phyloP scores from a whole-genome alignment of 2,329 filamentous ascomycete species.

The Diplodia sapinea region DNA sequence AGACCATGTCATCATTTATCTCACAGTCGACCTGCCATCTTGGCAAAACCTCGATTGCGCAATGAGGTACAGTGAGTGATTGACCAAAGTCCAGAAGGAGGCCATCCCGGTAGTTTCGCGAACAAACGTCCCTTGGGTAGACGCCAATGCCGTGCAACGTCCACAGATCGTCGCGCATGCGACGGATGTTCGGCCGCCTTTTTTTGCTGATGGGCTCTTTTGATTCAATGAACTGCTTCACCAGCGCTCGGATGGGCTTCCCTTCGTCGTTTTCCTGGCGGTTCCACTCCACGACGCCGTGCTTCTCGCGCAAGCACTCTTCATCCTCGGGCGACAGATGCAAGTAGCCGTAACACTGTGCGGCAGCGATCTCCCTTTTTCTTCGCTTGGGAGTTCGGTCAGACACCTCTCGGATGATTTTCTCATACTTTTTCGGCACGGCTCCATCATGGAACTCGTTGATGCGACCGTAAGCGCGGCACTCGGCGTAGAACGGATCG shows the following conservation, averaged over 20 bases:
- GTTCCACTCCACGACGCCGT: background rate
- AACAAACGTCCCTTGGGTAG: background rate
- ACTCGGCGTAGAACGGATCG: slow-evolving; percentile 26
- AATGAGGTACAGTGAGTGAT: slow-evolving; percentile 1
- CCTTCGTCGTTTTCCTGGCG: background rate
- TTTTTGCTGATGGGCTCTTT: background rate
- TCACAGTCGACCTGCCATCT: background rate
- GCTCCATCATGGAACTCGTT: background rate
- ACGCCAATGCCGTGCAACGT: background rate
- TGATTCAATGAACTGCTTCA: slow-evolving; percentile 9
- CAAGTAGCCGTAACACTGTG: slow-evolving; percentile 2
- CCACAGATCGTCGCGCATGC: background rate
- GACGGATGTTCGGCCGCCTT: background rate
- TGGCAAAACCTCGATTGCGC: background rate
- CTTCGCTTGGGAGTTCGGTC: background rate
- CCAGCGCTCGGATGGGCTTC: slow-evolving; percentile 6
- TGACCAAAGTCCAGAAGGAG: background rate
- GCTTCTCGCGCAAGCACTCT: background rate
- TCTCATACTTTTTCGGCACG: background rate
- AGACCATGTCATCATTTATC: background rate
- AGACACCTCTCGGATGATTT: background rate
- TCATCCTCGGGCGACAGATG: background rate
- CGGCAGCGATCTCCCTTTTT: background rate
- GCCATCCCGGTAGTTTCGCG: background rate
- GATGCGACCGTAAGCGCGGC: slow-evolving; percentile 25